These are phyloP conservation scores for Termitomyces sp. DNA, from an alignment of 768 basidiomycete genomes.

Conservation along the genomic window DNA sequence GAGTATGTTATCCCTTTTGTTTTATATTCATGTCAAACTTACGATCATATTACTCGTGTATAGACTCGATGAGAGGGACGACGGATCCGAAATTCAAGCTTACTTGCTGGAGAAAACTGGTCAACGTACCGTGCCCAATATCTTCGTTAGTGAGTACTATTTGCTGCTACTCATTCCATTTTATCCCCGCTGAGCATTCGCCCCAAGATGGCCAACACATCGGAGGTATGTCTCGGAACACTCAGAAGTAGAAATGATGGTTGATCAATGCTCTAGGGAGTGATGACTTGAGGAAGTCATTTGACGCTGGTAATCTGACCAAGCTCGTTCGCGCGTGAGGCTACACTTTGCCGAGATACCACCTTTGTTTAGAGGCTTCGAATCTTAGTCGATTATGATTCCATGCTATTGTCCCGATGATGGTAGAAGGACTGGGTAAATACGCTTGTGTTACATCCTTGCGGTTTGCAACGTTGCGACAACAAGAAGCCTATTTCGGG, in stretches of 20 bases:
- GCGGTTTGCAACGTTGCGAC: no score
- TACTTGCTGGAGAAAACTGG: slow-evolving; percentile 60
- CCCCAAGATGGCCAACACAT: slow-evolving; percentile 43
- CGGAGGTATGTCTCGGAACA: slow-evolving; percentile 35
- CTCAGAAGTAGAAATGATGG: background rate
- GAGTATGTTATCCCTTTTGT: slow-evolving; percentile 33
- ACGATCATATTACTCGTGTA: background rate
- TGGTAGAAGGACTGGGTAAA: background rate
- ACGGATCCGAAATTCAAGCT: slow-evolving; percentile 57
- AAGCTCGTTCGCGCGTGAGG: slow-evolving; percentile 25
- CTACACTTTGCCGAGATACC: background rate
- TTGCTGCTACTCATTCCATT: background rate
- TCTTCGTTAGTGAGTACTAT: slow-evolving; percentile 62
- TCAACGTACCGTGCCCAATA: slow-evolving; percentile 70
- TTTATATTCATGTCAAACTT: background rate
- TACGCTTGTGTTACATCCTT: background rate
- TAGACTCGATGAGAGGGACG: slow-evolving; percentile 54
- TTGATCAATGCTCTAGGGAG: slow-evolving; percentile 24
- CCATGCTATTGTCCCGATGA: background rate
- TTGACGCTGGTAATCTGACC: slow-evolving; percentile 23
- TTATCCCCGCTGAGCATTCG: background rate
- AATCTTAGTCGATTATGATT: background rate
- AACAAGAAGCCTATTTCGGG: background rate
- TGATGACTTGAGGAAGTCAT: slow-evolving; percentile 28
- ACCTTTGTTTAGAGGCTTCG: background rate